These are phyloP conservation scores for Monosporozyma siamensis DNA, from an alignment of 805 yeast species.

Conservation along the genomic window DNA sequence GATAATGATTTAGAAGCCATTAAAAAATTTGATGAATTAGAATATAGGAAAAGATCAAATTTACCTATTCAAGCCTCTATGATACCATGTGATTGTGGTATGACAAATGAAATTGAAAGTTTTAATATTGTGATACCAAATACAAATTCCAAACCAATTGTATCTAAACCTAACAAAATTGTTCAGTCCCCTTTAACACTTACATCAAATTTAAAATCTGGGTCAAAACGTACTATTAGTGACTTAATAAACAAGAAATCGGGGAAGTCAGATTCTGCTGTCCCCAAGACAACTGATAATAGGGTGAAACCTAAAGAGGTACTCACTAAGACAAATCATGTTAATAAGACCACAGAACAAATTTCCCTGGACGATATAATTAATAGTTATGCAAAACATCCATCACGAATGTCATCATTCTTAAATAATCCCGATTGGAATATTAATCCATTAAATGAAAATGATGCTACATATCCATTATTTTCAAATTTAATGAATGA, in stretches of 20 bases:
- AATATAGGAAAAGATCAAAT: conserved; percentile 26
- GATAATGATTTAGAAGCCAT: conserved; percentile 27
- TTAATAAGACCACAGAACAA: neutral
- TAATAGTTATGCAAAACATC: neutral
- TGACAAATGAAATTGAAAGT: conserved; percentile 29
- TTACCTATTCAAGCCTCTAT: conserved; percentile 26
- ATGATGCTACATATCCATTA: neutral
- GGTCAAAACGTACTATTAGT: neutral
- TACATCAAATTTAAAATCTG: neutral
- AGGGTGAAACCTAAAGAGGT: too few species aligned
- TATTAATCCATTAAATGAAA: neutral
- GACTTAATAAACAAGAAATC: neutral
- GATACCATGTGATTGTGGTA: conserved; percentile 32
- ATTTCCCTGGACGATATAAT: neutral
- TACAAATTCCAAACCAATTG: neutral
- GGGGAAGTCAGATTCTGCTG: neutral
- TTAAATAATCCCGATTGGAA: conserved; percentile 1
- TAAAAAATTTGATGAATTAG: conserved; percentile 30
- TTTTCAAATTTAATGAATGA: too few species aligned
- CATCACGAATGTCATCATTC: neutral
- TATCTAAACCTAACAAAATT: neutral
- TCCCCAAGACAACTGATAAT: neutral
- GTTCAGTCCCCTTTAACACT: neutral
- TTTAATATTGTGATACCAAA: conserved; percentile 29
- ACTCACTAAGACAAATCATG: too few species aligned